These are phyloP conservation scores for Paracoccidioides lutzii DNA, from an alignment of 2,329 filamentous ascomycete species.

Conservation along the genomic window DNA sequence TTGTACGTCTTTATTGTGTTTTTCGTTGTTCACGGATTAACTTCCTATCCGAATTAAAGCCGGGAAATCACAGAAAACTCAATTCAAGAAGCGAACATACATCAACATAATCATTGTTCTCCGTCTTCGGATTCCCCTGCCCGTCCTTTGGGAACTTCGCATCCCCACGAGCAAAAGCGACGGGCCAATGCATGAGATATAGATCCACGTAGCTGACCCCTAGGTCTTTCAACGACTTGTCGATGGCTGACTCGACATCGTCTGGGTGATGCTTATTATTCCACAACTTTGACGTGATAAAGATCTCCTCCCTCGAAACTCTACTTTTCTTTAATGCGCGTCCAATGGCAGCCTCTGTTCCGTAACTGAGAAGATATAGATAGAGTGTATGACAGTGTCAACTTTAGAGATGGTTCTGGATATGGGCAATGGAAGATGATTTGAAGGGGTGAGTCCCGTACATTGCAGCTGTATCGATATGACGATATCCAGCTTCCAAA, in stretches of 20 bases:
- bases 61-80: background rate
- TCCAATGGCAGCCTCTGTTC: conserved; percentile 54
- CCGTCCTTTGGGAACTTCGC: conserved; percentile 35
- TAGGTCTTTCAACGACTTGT: conserved; percentile 49
- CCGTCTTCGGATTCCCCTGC: conserved; percentile 31
- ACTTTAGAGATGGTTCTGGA: too few relatives aligned
- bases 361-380: conserved; percentile 32
- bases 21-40: background rate
- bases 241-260: conserved; percentile 49
- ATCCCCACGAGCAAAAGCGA: conserved; percentile 39
- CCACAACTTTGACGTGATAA: conserved; percentile 56
- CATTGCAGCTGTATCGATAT: conserved; percentile 41
- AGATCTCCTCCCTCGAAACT: conserved; percentile 51
- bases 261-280: conserved; percentile 50
- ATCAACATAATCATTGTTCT: conserved; percentile 38
- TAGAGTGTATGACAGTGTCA: too few relatives aligned
- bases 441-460: conserved; percentile 14
- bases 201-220: conserved; percentile 56
- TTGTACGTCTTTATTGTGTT: conserved; percentile 42
- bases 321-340: conserved; percentile 50
- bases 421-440: too few relatives aligned
- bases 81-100: conserved; percentile 16
- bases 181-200: conserved; percentile 56
- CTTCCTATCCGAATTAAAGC: too few relatives aligned
- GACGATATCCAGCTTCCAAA: conserved; percentile 40